Conservation (phyloP, 2,329 filamentous ascomycete species). For the Exserohilum rostratum region DNA sequence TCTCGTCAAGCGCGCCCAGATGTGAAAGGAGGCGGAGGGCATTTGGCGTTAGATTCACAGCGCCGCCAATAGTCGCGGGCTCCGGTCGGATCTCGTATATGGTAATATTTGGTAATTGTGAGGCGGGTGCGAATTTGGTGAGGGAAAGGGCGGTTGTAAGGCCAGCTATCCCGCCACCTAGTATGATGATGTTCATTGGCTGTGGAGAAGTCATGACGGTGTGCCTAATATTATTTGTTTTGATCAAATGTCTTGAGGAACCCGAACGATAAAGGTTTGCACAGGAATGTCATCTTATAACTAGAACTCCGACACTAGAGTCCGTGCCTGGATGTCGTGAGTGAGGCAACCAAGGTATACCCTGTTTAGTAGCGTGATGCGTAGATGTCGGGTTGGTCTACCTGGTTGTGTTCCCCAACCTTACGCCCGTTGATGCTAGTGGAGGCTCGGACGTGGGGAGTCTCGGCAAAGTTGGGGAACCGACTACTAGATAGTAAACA, state of each 20-base stretch:
- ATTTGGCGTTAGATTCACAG: slow-evolving; percentile 67
- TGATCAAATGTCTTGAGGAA: not conserved
- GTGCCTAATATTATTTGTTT: not conserved
- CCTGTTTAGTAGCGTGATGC: not conserved
- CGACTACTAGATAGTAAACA: not conserved
- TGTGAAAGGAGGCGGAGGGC: slow-evolving; percentile 61
- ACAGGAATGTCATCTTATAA: not conserved
- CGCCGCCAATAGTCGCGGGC: slow-evolving; percentile 61
- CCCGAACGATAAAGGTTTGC: not conserved
- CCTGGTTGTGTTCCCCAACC: not conserved
- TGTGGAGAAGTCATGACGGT: slow-evolving; percentile 6
- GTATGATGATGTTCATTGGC: slow-evolving; percentile 36
- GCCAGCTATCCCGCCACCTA: slow-evolving; percentile 44
- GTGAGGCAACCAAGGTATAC: slow-evolving; percentile 1
- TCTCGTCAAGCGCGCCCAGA: slow-evolving; percentile 55
- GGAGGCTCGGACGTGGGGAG: slow-evolving; percentile 1
- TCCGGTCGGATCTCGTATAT: slow-evolving; percentile 57
- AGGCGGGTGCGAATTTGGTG: slow-evolving; percentile 50
- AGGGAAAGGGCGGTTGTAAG: slow-evolving; percentile 51
- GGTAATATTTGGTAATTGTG: slow-evolving; percentile 48
- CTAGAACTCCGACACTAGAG: not conserved
- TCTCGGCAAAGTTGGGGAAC: slow-evolving; percentile 14
- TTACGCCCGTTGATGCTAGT: not conserved
- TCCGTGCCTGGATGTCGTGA: not conserved
- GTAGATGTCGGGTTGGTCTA: not conserved